phyloP scores from a whole-genome alignment of 768 basidiomycete genomes.

The Leucocoprinus leucothites region DNA sequence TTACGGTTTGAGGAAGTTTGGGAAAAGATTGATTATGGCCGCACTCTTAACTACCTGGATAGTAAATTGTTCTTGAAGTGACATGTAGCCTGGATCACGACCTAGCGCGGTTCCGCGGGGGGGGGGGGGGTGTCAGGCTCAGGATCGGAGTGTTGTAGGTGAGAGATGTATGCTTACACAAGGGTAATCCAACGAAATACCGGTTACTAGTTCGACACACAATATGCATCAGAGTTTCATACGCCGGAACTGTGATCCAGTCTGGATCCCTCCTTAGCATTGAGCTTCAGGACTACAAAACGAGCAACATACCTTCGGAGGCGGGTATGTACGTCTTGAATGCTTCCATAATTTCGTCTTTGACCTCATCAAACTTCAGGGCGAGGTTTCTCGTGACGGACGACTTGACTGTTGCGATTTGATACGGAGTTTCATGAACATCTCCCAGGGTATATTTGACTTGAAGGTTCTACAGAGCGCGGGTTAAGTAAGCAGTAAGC shows the following conservation, averaged over 20 bases:
- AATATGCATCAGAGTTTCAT: constrained; percentile 25
- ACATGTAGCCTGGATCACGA: constrained; percentile 32
- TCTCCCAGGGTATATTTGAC: constrained; percentile 34
- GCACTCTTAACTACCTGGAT: constrained; percentile 21
- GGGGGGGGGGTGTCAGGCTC: background rate
- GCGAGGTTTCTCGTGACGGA: constrained; percentile 37
- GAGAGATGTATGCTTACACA: constrained; percentile 31
- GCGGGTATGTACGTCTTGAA: constrained; percentile 37
- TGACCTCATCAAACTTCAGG: constrained; percentile 33
- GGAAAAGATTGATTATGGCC: constrained; percentile 23
- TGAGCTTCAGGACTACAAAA: background rate
- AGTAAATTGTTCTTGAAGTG: constrained; percentile 28
- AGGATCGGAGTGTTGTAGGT: background rate
- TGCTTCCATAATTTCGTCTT: constrained; percentile 39
- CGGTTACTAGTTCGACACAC: constrained; percentile 42
- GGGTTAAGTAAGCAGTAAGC: too few species aligned
- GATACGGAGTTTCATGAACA: constrained; percentile 26
- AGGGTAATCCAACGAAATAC: constrained; percentile 44
- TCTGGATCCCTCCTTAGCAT: background rate
- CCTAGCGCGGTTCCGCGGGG: constrained; percentile 26
- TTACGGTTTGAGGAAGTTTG: constrained; percentile 28
- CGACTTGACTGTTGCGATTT: constrained; percentile 27
- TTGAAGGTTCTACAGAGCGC: constrained; percentile 29
- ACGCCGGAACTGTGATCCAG: background rate
- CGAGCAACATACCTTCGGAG: constrained; percentile 21